Conservation (phyloP, 768 basidiomycete genomes). For the Paxillus involutus region DNA sequence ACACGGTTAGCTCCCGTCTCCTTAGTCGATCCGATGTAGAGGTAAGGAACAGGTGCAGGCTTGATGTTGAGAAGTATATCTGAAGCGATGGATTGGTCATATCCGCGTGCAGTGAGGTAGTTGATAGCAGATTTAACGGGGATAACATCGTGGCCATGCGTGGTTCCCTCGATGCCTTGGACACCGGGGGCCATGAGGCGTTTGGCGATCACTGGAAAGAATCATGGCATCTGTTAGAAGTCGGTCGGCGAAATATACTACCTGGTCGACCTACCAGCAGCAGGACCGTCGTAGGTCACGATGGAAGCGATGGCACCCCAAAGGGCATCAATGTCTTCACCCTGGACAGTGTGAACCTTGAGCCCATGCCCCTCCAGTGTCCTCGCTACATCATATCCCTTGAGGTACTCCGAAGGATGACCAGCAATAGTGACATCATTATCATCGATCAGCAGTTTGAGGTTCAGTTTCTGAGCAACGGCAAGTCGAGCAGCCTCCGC, state of each 20-base stretch:
- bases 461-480: conserved; percentile 78
- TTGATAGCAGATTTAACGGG: conserved; percentile 78
- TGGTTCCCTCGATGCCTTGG: conserved; percentile 73
- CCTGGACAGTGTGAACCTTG: conserved; percentile 69
- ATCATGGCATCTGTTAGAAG: not conserved
- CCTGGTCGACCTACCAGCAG: conserved; percentile 52
- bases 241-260: not conserved
- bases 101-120: conserved; percentile 67
- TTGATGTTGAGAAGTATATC: conserved; percentile 66
- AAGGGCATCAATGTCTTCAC: conserved; percentile 78
- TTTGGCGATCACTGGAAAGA: conserved; percentile 60
- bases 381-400: conserved; percentile 69
- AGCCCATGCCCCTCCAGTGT: conserved; percentile 83
- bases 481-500: conserved; percentile 88
- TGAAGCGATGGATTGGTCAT: conserved; percentile 44
- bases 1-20: conserved; percentile 81
- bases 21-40: conserved; percentile 69
- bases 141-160: conserved; percentile 85
- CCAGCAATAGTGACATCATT: conserved; percentile 94
- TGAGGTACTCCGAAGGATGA: conserved; percentile 83
- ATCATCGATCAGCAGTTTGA: conserved; percentile 87
- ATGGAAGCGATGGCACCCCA: conserved; percentile 64
- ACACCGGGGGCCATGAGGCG: conserved; percentile 69
- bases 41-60: conserved; percentile 51
- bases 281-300: conserved; percentile 68